Conservation (phyloP, 1,284 basidiomycete genomes). For the Phellinidium pouzarii region DNA sequence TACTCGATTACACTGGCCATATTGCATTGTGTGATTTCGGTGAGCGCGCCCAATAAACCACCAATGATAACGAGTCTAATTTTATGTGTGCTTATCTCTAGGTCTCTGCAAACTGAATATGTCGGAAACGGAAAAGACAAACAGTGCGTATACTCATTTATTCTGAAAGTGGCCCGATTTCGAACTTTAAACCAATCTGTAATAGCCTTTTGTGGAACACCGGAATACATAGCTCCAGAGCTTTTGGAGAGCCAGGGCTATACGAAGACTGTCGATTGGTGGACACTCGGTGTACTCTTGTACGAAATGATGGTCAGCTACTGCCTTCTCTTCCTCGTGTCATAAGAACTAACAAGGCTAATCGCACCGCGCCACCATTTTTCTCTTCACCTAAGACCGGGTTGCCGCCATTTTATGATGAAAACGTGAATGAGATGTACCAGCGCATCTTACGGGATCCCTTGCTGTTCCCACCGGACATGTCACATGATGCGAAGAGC, state of each 20-base stretch:
- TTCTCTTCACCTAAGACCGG: constrained; percentile 60
- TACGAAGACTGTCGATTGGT: constrained; percentile 99
- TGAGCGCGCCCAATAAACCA: constrained; percentile 22
- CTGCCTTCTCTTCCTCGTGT: neutral
- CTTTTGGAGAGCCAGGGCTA: constrained; percentile 95
- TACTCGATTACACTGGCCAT: constrained; percentile 95
- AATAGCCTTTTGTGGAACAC: constrained; percentile 96
- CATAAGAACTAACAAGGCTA: neutral
- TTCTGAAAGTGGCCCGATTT: constrained; percentile 2
- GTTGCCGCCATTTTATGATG: constrained; percentile 96
- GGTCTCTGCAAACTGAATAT: constrained; percentile 99
- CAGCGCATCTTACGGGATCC: constrained; percentile 95
- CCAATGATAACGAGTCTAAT: neutral
- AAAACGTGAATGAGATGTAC: constrained; percentile 98
- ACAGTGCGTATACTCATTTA: constrained; percentile 56
- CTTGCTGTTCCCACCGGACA: constrained; percentile 88
- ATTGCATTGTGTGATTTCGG: constrained; percentile 98
- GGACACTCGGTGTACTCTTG: constrained; percentile 95
- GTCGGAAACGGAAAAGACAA: constrained; percentile 96
- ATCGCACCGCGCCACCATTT: neutral
- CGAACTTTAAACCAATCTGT: constrained; percentile 11
- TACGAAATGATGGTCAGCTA: constrained; percentile 92
- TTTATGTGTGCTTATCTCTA: constrained; percentile 22
- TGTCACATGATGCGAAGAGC: constrained; percentile 82
- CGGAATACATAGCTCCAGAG: constrained; percentile 96